These are phyloP conservation scores for Pythium phragmiticola DNA, from an alignment of 352 stramenopile species.

Conservation along the genomic window DNA sequence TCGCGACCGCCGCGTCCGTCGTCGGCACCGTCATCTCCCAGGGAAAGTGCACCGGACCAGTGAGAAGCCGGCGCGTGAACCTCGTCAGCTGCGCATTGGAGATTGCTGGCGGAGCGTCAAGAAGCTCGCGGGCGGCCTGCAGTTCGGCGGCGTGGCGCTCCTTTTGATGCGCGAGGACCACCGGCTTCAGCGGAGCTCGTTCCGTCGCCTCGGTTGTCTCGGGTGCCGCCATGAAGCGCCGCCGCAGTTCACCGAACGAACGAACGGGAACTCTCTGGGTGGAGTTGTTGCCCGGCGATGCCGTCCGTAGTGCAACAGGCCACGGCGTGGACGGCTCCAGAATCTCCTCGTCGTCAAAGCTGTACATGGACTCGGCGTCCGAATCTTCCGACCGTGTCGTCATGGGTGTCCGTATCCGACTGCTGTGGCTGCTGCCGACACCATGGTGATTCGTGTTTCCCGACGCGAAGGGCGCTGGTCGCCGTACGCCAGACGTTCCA, in stretches of 20 bases:
- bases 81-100: background rate
- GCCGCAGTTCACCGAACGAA: constrained; percentile 29
- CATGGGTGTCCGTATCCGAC: constrained; percentile 26
- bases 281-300: constrained; percentile 17
- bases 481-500: constrained; percentile 4
- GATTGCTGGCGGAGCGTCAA: constrained; percentile 11
- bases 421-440: background rate
- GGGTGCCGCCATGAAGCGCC: constrained; percentile 22
- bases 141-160: constrained; percentile 10
- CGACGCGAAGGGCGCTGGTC: constrained; percentile 17
- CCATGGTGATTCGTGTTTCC: constrained; percentile 1
- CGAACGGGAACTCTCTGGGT: constrained; percentile 4
- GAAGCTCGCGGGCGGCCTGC: constrained; percentile 20
- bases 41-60: constrained; percentile 52
- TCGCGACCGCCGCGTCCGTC: background rate
- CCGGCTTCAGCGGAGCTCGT: constrained; percentile 25
- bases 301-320: constrained; percentile 19
- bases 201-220: background rate
- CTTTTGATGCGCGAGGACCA: constrained; percentile 25
- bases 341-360: constrained; percentile 66
- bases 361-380: constrained; percentile 49
- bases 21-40: constrained; percentile 72
- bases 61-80: constrained; percentile 46
- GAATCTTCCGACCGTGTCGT: constrained; percentile 51
- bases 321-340: constrained; percentile 46